These are phyloP conservation scores for Hsuehochloa calcarea DNA, from an alignment of 176 grass and related monocot species.

Conservation along the genomic window DNA sequence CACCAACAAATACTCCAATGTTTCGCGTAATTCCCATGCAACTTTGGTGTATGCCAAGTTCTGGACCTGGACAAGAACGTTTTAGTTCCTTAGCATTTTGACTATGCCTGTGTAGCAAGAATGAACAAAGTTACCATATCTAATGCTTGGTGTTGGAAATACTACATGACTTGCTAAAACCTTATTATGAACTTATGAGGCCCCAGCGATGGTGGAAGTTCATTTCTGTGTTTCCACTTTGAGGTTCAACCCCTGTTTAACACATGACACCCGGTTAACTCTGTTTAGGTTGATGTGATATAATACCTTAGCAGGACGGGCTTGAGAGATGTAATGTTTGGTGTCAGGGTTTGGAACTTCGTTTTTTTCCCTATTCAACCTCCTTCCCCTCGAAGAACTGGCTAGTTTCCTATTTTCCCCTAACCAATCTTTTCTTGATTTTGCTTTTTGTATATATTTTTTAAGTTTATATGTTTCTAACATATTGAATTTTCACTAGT, in stretches of 20 bases:
- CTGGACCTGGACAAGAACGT: neutral
- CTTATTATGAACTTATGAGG: neutral
- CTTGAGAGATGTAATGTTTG: neutral
- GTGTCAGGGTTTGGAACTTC: neutral
- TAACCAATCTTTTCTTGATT: neutral
- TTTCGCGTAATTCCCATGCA: neutral
- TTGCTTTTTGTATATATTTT: neutral
- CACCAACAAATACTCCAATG: neutral
- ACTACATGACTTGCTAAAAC: neutral
- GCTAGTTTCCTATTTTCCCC: neutral
- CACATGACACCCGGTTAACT: neutral
- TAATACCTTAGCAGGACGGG: neutral
- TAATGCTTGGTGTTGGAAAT: neutral
- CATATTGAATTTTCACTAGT: neutral
- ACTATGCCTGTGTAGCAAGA: neutral
- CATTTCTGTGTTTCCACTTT: neutral
- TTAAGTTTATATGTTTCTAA: neutral
- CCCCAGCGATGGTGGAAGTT: neutral
- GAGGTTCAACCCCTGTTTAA: slow-evolving; percentile 6
- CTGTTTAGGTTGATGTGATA: slow-evolving; percentile 10
- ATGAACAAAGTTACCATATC: neutral
- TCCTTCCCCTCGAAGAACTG: neutral
- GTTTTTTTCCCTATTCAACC: neutral
- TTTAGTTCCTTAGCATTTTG: neutral
- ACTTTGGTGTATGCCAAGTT: neutral